Evolutionary conservation across 176 grass and related monocot genomes (phyloP).

Genomic region (Elaeis guineensis): DNA sequence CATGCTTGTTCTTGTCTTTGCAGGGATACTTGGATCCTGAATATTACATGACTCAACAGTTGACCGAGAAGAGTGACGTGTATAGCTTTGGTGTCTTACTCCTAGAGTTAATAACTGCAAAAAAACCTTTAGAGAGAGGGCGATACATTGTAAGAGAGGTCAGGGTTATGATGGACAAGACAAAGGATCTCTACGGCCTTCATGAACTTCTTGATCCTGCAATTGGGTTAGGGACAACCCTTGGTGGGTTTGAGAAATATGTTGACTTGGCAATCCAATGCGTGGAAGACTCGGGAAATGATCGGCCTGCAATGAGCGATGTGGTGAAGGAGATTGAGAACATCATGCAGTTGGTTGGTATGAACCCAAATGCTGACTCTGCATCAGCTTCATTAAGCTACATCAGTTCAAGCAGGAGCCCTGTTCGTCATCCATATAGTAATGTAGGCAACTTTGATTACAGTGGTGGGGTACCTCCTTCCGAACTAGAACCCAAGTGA

Average conservation of each 20-base stretch:
- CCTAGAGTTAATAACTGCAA: slow-evolving; percentile 53
- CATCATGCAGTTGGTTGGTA: slow-evolving; percentile 14
- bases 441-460: slow-evolving; percentile 4
- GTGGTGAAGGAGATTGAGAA: slow-evolving; percentile 14
- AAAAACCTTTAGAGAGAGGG: slow-evolving; percentile 50
- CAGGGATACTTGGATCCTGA: too few species aligned
- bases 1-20: neutral
- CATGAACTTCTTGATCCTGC: slow-evolving; percentile 46
- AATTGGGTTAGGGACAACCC: slow-evolving; percentile 1
- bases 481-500: too few species aligned
- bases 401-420: neutral
- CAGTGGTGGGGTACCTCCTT: neutral
- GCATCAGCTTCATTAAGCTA: slow-evolving; percentile 3
- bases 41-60: slow-evolving; percentile 91
- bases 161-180: slow-evolving; percentile 32
- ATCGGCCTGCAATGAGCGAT: slow-evolving; percentile 1
- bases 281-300: neutral
- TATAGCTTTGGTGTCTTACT: slow-evolving; percentile 38
- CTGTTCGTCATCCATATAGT: neutral
- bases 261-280: slow-evolving; percentile 9
- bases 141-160: slow-evolving; percentile 62
- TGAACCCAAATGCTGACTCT: slow-evolving; percentile 4
- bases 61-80: slow-evolving; percentile 50
- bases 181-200: slow-evolving; percentile 47
- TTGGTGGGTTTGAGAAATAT: slow-evolving; percentile 3